A percentile compares a stretch with the other conserved stretches of the same genome.
These are phyloP conservation scores for Leccinellum luteum DNA, from an alignment of 768 basidiomycete genomes.

Conservation along the genomic window DNA sequence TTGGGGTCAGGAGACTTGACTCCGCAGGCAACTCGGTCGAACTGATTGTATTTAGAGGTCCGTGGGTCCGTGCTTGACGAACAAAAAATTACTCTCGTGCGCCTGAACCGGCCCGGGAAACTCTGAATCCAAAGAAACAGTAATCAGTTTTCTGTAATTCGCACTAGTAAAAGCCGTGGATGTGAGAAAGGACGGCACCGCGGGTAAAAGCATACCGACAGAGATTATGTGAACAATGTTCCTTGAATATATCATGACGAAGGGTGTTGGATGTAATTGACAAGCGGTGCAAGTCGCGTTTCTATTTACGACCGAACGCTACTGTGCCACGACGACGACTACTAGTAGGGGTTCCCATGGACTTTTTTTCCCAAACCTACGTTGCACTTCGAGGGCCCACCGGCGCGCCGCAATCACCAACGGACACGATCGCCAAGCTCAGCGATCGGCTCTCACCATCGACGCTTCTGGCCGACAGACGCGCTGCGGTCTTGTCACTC, in stretches of 20 bases:
- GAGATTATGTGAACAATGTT: too few relatives aligned
- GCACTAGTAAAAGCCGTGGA: background rate
- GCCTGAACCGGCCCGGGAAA: background rate
- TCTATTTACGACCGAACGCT: background rate
- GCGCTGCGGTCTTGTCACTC: constrained; percentile 89
- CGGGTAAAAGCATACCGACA: background rate
- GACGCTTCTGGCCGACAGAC: constrained; percentile 84
- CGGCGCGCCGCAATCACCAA: constrained; percentile 77
- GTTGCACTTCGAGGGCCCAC: constrained; percentile 82
- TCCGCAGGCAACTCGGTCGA: background rate
- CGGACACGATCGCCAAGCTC: constrained; percentile 84
- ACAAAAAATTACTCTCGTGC: background rate
- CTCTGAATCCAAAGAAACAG: background rate
- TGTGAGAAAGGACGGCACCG: background rate
- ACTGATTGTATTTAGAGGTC: background rate
- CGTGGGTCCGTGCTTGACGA: background rate
- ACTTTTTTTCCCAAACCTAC: constrained; percentile 84
- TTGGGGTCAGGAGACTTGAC: constrained; percentile 1
- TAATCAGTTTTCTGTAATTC: background rate
- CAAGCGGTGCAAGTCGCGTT: constrained; percentile 1
- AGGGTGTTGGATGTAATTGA: background rate
- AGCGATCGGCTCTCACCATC: constrained; percentile 90
- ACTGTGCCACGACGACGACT: background rate
- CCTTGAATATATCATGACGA: too few relatives aligned
- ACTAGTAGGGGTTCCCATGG: constrained; percentile 44